phyloP scores from a whole-genome alignment of 208 protist species.

The Lotmaria passim region DNA sequence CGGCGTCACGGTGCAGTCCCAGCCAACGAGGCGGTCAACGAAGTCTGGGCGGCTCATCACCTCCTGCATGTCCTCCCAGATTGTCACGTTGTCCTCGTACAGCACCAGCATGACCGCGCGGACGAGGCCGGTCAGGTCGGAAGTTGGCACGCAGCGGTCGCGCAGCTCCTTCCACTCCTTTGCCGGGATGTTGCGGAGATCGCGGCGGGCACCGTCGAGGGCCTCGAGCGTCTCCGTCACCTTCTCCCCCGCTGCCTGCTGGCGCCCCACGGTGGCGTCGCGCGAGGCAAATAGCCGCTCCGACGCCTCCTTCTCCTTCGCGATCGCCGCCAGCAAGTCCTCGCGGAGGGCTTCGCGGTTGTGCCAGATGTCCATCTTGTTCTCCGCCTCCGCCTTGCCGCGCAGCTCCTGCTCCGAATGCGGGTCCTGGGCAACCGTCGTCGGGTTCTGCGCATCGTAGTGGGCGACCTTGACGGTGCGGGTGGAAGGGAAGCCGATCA shows the following conservation, averaged over 20 bases:
- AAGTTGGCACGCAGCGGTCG: conserved; percentile 28
- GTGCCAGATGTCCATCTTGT: conserved; percentile 52
- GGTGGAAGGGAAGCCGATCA: conserved; percentile 60
- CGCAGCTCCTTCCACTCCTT: conserved; percentile 70
- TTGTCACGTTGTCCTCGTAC: conserved; percentile 58
- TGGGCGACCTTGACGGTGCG: conserved; percentile 58
- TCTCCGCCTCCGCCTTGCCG: conserved; percentile 42
- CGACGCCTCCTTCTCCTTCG: conserved; percentile 56
- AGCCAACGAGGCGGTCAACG: conserved; percentile 58
- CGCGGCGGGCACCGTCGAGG: conserved; percentile 52
- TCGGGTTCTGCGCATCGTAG: conserved; percentile 57
- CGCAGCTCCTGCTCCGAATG: conserved; percentile 50
- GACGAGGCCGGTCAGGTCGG: conserved; percentile 39
- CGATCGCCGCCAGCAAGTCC: conserved; percentile 40
- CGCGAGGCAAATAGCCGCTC: conserved; percentile 57
- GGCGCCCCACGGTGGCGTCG: conserved; percentile 52
- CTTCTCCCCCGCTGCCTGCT: conserved; percentile 37
- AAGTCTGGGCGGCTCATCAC: conserved; percentile 67
- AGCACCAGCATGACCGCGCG: conserved; percentile 73
- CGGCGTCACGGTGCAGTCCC: conserved; percentile 74
- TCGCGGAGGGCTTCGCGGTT: conserved; percentile 59
- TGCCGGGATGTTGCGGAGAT: conserved; percentile 42
- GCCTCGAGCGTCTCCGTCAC: conserved; percentile 42
- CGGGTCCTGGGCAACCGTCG: conserved; percentile 41
- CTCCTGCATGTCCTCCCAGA: conserved; percentile 63